A percentile compares a stretch with the other conserved stretches of the same genome.
These are phyloP conservation scores for Trichoderma orchidacearum DNA, from an alignment of 495 filamentous ascomycete genomes.

Conservation along the genomic window DNA sequence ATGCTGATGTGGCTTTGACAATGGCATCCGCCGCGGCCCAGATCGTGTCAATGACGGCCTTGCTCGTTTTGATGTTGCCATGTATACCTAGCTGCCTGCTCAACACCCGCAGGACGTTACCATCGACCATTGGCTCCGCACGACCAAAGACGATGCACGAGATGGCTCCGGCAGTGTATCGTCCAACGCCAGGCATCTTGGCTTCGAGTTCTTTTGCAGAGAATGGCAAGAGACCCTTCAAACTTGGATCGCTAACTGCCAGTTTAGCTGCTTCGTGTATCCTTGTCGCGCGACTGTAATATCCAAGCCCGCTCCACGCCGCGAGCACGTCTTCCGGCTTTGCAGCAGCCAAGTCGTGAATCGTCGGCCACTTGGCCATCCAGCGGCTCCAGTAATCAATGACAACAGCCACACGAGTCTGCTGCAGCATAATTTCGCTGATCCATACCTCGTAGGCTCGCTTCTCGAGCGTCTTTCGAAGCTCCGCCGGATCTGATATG, in stretches of 20 bases:
- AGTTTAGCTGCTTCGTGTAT: constrained; percentile 22
- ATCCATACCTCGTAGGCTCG: constrained; percentile 38
- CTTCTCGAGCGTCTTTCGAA: constrained; percentile 14
- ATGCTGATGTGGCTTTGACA: constrained; percentile 8
- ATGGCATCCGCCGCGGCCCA: constrained; percentile 29
- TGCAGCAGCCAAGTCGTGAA: constrained; percentile 21
- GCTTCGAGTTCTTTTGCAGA: constrained; percentile 14
- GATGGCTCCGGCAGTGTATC: constrained; percentile 34
- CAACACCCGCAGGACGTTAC: constrained; percentile 32
- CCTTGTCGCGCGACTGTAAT: constrained; percentile 28
- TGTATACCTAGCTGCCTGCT: constrained; percentile 26
- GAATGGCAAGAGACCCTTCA: constrained; percentile 18
- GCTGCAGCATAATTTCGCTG: constrained; percentile 37
- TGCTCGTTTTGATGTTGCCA: constrained; percentile 26
- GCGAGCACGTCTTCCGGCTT: constrained; percentile 20
- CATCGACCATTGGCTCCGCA: constrained; percentile 31
- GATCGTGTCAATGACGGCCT: constrained; percentile 18
- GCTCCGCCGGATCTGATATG: constrained; percentile 1
- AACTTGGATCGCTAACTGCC: constrained; percentile 12
- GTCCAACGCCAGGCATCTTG: constrained; percentile 26
- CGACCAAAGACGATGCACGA: constrained; percentile 30
- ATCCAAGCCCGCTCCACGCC: constrained; percentile 29
- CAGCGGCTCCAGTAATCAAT: constrained; percentile 30
- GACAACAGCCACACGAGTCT: constrained; percentile 31
- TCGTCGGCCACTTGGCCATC: constrained; percentile 27